Base-by-base conservation (phyloP, 495 filamentous ascomycete genomes). In the Bacidia gigantensis region DNA sequence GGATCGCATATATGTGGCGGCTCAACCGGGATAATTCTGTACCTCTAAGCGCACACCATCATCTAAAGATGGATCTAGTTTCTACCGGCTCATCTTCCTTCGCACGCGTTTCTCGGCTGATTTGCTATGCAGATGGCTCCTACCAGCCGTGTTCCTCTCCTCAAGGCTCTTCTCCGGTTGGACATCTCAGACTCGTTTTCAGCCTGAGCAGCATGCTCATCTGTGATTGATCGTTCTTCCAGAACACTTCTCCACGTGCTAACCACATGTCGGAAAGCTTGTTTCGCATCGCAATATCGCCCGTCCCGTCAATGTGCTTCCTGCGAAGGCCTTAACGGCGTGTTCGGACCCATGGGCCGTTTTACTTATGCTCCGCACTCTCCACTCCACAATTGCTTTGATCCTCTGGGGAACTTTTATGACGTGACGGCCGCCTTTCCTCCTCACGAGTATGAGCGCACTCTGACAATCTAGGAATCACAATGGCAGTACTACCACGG, bases 401-500 rank as follows among this genome's bases (percentile, higher is more conserved):
- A 35, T 35, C 14, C 29, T 35, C 7, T 35, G 7, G 5, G 29
- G 14, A 14, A 35, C 29, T 14, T 35, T n/a, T n/a, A n/a, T n/a
- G n/a, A n/a, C 29, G 29, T 35, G 29, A 5, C 14, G 5, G 29
- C 14, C 29, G 5, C 14, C 14, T 35, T 14, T 35, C 14, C 14
- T 35, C 29, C 14, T 14, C 14, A 7, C 5, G 29, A 35, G 7
- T 35, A 14, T 14, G 14, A 14, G 5, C 29, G 7, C 14, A 5
- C 5, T 5, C 29, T 14, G 5, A 14, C 29, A 35, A 35, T 35
- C 29, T 14, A 35, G 29, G 29, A 7, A 7, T 14, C 29, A 17
- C 41, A 5, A 44, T 44, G 41, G 41, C 41, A 22, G 20, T 44
- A 44, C 20, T 44, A 44, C 29, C 52, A 26, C 49, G 52, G 50